Evolutionary conservation across 2,329 filamentous ascomycete genomes (phyloP), one percentile per base, ranked within the genome.

Genomic region (Colletotrichum musae): DNA sequence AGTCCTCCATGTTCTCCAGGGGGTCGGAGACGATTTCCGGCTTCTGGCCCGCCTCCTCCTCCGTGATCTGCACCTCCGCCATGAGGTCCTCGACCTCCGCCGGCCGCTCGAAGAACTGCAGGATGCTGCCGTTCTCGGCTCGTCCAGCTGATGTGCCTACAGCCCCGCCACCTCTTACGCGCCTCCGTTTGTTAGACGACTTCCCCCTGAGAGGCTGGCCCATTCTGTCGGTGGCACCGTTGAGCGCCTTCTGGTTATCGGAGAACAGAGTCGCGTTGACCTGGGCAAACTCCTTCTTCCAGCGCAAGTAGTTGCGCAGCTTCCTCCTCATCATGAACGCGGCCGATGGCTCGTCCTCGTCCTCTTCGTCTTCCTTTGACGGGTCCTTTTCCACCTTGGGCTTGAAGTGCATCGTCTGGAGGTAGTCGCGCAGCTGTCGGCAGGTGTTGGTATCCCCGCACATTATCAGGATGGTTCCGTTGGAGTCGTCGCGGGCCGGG

Each of bases 401-500:
- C 62, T 88, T 89, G 32, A 95, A 87, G 76, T 97, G 90, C 94
- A 97, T 98, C 6, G 90, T 94, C 78, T 97, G 93, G 21, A 99
- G 83, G 77, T 95, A 98, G 77, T 98, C 95, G 72, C 94, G 90
- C 50, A 99, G 84, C 75, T 99, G 96, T 15, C 92, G 89, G 76
- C 94, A 97, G 9, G 94, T 97, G 64, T 91, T 90, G 65, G 93
- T 90, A 75, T 97, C 95, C 28, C 92, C 92, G 77, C 95, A 98
- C 96, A 99, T 98, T 78, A 99, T 94, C 41, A 99, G 83, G 58
- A 97, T 94, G 2, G 93, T 94, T n/a, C 93, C 93, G 76, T 94
- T 97, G 0, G 94, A 97, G 75, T 94, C 93, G 78, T 96, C 94
- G 64, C 89, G 86, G n/a, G 86, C 82, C 9, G 86, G 83, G 6